Conservation (phyloP, 768 basidiomycete genomes). For the Tylopilus cervinicoccineus region DNA sequence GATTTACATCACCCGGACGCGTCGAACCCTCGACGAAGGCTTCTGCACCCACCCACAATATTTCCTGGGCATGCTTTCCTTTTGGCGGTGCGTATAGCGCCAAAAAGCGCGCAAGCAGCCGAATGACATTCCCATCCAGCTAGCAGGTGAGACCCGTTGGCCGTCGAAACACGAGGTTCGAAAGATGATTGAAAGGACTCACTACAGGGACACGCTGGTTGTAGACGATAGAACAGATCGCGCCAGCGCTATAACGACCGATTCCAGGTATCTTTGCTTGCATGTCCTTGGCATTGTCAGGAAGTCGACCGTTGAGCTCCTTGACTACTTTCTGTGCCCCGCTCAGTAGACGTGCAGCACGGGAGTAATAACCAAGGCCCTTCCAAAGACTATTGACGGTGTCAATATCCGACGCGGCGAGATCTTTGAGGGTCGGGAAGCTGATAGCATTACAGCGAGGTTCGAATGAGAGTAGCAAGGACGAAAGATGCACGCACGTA, state of each 20-base stretch:
- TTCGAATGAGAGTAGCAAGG: not conserved
- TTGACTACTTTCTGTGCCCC: conserved; percentile 80
- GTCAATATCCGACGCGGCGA: conserved; percentile 72
- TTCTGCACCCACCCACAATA: conserved; percentile 79
- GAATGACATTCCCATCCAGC: conserved; percentile 90
- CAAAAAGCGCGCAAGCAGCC: conserved; percentile 78
- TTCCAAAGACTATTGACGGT: conserved; percentile 90
- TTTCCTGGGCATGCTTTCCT: conserved; percentile 68
- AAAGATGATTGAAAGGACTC: conserved; percentile 30
- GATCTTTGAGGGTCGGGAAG: conserved; percentile 76
- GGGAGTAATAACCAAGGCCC: conserved; percentile 87
- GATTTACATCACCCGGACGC: conserved; percentile 80
- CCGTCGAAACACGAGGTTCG: not conserved
- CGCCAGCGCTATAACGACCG: conserved; percentile 85
- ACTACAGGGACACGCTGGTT: conserved; percentile 82
- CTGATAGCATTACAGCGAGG: conserved; percentile 32
- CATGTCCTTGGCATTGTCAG: conserved; percentile 76
- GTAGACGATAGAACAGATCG: conserved; percentile 85
- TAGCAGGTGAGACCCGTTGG: conserved; percentile 26
- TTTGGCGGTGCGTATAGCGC: conserved; percentile 82
- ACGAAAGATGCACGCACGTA: conserved; percentile 31
- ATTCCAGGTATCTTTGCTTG: conserved; percentile 83
- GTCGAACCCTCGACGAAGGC: conserved; percentile 55
- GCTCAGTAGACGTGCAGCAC: conserved; percentile 74
- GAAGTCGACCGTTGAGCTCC: conserved; percentile 66